Base-by-base conservation (phyloP, 139 green algal species). In the Edaphochlamys debaryana region DNA sequence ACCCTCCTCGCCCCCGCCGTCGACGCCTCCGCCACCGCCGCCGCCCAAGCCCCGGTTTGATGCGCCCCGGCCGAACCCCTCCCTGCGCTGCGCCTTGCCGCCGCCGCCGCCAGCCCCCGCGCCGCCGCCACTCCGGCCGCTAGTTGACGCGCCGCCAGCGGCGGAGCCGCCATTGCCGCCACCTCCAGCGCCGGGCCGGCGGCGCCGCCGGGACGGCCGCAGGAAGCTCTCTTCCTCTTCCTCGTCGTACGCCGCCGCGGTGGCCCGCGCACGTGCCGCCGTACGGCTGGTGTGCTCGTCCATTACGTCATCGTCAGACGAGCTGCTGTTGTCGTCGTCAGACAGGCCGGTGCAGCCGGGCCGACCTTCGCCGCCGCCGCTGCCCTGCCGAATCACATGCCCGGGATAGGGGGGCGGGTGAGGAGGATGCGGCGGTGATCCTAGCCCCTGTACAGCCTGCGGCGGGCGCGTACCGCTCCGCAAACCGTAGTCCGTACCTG, bases 121-220 rank as follows among this genome's bases (percentile, higher is more conserved):
- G 45, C 45, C 45, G 45, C 45, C 45, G 45, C 45, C 45, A 54
- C 45, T 25, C 11, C 45, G n/a, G n/a, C n/a, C n/a, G n/a, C n/a
- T n/a, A n/a, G n/a, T 13, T 13, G 45, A 54, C 45, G 13, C 13
- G 45, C 45, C 45, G 45, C 45, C 13, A 13, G 54, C 69, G n/a
- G 41, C 69, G 2, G 1, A 45, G 34, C 48, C 50, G 23, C 15
- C 70, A 4, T 36, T 66, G 41, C 68, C 73, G 36, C 58, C 56
- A 20, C 38, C 50, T 41, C 76, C n/a, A 8, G 2, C 76, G 19
- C 23, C 25, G 41, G 0, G 41, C 11, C 50, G 62, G 27, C 74
- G 77, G 11, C 77, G 84, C 27, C 48, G 66, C 25, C 69, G 32
- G 2, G 75, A 81, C 13, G 75, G 75, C 50, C 67, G 62, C 52